Conservation (phyloP, 2,329 filamentous ascomycete species). For the Lachnellula hyalina region DNA sequence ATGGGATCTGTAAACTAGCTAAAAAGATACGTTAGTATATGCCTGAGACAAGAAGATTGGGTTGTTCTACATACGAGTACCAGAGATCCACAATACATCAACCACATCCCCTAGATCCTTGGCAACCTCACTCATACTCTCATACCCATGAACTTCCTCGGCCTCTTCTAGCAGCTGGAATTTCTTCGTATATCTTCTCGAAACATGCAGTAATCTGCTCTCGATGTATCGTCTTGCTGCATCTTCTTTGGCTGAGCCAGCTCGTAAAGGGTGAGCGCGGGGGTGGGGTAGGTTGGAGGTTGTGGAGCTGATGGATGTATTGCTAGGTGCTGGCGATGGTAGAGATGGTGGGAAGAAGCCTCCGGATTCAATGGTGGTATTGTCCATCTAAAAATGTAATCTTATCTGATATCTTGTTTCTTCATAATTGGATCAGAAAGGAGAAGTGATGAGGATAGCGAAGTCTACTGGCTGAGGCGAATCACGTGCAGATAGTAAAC, state of each 20-base stretch:
- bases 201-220: constrained; percentile 46
- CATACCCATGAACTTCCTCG: constrained; percentile 58
- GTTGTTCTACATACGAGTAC: constrained; percentile 62
- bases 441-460: not conserved
- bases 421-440: not conserved
- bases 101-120: constrained; percentile 69
- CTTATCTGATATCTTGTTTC: not conserved
- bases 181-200: constrained; percentile 57
- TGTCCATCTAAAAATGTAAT: constrained; percentile 4
- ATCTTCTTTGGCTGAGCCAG: constrained; percentile 56
- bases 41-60: constrained; percentile 1
- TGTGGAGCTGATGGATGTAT: constrained; percentile 36
- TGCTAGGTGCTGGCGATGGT: constrained; percentile 51
- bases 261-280: constrained; percentile 44
- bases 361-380: constrained; percentile 29
- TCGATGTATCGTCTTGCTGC: constrained; percentile 54
- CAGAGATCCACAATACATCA: constrained; percentile 80
- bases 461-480: not conserved
- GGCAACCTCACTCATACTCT: constrained; percentile 52
- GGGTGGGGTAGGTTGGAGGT: constrained; percentile 48
- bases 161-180: constrained; percentile 43
- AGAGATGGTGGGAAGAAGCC: constrained; percentile 46
- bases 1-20: constrained; percentile 79
- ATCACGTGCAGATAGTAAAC: constrained; percentile 1
- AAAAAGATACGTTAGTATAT: constrained; percentile 2